These are phyloP conservation scores for Themeda triandra DNA, from an alignment of 176 grass and related monocot genomes.

Conservation along the genomic window DNA sequence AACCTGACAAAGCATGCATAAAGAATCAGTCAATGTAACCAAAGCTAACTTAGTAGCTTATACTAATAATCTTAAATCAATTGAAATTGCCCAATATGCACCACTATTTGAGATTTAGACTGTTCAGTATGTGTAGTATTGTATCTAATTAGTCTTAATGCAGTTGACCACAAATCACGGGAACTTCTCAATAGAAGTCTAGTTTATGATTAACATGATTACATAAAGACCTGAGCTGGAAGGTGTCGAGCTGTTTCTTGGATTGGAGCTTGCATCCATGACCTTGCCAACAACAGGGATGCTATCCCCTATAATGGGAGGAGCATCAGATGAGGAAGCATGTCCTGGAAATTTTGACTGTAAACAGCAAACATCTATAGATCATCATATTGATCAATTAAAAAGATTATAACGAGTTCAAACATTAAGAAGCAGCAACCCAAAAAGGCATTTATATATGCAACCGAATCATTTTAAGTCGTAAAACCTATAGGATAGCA, in stretches of 20 bases:
- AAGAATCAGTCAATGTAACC: conserved; percentile 11
- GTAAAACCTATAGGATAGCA: background rate
- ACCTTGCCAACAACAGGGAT: conserved; percentile 53
- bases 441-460: background rate
- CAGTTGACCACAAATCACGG: background rate
- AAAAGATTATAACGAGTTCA: background rate
- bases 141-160: background rate
- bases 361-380: conserved; percentile 14
- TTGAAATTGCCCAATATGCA: background rate
- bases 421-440: conserved; percentile 7
- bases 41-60: background rate
- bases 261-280: conserved; percentile 48
- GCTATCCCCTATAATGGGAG: conserved; percentile 36
- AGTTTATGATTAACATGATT: background rate
- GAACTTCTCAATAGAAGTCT: conserved; percentile 20
- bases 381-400: background rate
- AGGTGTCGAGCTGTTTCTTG: conserved; percentile 25
- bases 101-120: background rate
- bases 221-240: conserved; percentile 45
- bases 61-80: background rate
- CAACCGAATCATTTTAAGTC: background rate
- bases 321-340: conserved; percentile 38
- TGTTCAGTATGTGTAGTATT: background rate
- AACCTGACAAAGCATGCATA: conserved; percentile 43
- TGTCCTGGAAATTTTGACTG: conserved; percentile 50